Evolutionary conservation across 2,329 filamentous ascomycete genomes (phyloP).

Genomic region (Sporothrix protearum): DNA sequence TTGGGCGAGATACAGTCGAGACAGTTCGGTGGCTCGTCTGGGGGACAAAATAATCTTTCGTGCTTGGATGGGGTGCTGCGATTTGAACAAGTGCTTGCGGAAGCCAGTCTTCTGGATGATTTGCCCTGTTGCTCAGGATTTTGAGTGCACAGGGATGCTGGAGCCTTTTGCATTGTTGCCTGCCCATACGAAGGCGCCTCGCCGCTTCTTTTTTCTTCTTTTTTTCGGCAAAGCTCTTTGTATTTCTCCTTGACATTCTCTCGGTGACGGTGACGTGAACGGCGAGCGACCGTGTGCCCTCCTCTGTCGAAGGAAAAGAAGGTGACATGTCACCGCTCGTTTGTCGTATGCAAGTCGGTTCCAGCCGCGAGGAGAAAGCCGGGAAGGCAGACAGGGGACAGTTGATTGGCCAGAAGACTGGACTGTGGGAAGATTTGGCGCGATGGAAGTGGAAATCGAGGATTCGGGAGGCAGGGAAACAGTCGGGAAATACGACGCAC

Average conservation of each 20-base stretch:
- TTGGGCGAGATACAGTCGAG: not conserved
- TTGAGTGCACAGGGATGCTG: not conserved
- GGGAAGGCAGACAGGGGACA: not conserved
- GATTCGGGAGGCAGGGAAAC: not conserved
- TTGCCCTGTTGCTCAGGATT: not conserved
- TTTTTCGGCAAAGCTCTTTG: not conserved
- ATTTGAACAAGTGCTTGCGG: not conserved
- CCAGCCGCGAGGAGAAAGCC: slow-evolving; percentile 3
- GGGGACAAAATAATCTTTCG: not conserved
- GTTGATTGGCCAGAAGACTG: not conserved
- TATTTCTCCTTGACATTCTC: not conserved
- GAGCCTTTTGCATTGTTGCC: not conserved
- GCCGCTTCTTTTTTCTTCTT: not conserved
- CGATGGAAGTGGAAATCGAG: not conserved
- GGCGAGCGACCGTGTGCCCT: not conserved
- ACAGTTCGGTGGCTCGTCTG: not conserved
- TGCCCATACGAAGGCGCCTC: not conserved
- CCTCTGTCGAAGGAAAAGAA: not conserved
- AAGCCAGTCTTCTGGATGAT: not conserved
- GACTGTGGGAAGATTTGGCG: not conserved
- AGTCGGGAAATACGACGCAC: not conserved
- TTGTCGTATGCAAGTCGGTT: not conserved
- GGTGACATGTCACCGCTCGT: not conserved
- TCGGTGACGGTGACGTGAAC: not conserved
- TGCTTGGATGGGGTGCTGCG: not conserved